Conservation (phyloP, 2,329 filamentous ascomycete genomes). For the Xylaria sp. region DNA sequence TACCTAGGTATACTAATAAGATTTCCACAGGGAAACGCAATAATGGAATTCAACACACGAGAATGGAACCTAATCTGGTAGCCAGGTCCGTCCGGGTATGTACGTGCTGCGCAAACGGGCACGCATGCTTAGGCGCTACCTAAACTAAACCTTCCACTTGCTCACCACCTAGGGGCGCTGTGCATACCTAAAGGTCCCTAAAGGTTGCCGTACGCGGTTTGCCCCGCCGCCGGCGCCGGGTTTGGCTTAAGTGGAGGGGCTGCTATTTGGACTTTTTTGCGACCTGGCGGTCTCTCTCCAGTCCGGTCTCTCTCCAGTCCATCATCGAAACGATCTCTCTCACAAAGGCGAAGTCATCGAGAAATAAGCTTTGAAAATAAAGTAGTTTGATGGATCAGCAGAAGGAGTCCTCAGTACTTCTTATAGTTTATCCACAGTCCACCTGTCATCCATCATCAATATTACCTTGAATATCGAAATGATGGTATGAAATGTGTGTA, state of each 20-base stretch:
- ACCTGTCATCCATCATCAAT: neutral
- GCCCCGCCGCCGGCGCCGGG: slow-evolving; percentile 17
- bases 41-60: neutral
- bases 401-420: neutral
- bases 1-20: neutral
- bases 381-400: neutral
- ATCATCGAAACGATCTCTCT: neutral
- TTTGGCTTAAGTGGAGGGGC: slow-evolving; percentile 17
- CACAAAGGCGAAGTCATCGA: too few relatives aligned
- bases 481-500: neutral
- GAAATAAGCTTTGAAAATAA: too few relatives aligned
- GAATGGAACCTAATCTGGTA: neutral
- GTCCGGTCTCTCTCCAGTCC: too few relatives aligned
- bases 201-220: neutral
- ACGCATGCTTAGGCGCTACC: too few relatives aligned
- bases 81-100: too few relatives aligned
- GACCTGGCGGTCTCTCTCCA: slow-evolving; percentile 12
- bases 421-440: neutral
- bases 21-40: neutral
- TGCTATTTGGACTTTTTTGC: slow-evolving; percentile 23
- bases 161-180: neutral
- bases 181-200: neutral
- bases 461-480: neutral
- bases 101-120: neutral
- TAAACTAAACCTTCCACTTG: neutral